Percentiles rank a stretch among this genome's conserved stretches.
Evolutionary conservation across 306 rosid species (phyloP).

Genomic region (Cicer bijugum): DNA sequence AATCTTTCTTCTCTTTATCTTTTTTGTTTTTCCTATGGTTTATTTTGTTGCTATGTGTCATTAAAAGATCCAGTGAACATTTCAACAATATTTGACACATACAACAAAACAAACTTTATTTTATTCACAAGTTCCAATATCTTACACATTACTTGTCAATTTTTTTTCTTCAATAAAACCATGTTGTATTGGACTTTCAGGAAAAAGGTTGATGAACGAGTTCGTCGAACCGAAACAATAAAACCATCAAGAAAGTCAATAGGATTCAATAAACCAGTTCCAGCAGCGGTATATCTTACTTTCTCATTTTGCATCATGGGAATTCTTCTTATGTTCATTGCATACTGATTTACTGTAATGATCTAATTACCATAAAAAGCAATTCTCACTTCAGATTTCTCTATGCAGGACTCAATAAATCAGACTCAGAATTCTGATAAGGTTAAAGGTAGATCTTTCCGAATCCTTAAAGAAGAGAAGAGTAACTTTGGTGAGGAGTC

Average conservation of each 20-base stretch:
- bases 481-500: slow-evolving; percentile 43
- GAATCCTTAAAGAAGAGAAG: slow-evolving; percentile 54
- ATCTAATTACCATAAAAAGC: slow-evolving; percentile 11
- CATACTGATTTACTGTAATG: slow-evolving; percentile 17
- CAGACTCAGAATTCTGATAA: slow-evolving; percentile 54
- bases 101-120: neutral
- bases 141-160: slow-evolving; percentile 1
- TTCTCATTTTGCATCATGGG: slow-evolving; percentile 26
- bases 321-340: slow-evolving; percentile 15
- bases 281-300: slow-evolving; percentile 67
- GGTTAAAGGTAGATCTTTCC: slow-evolving; percentile 53
- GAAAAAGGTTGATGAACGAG: slow-evolving; percentile 73
- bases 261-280: slow-evolving; percentile 71
- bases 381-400: slow-evolving; percentile 35
- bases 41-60: neutral
- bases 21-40: neutral
- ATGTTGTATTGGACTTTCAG: slow-evolving; percentile 59
- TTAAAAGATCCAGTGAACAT: slow-evolving; percentile 14
- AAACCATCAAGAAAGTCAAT: slow-evolving; percentile 71
- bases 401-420: slow-evolving; percentile 59
- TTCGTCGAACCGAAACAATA: slow-evolving; percentile 73
- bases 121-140: slow-evolving; percentile 19
- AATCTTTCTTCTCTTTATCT: slow-evolving; percentile 8
- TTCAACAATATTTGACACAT: slow-evolving; percentile 6
- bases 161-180: neutral